These are phyloP conservation scores for Rhynchosporium secalis DNA, from an alignment of 2,329 filamentous ascomycete genomes.

Conservation along the genomic window DNA sequence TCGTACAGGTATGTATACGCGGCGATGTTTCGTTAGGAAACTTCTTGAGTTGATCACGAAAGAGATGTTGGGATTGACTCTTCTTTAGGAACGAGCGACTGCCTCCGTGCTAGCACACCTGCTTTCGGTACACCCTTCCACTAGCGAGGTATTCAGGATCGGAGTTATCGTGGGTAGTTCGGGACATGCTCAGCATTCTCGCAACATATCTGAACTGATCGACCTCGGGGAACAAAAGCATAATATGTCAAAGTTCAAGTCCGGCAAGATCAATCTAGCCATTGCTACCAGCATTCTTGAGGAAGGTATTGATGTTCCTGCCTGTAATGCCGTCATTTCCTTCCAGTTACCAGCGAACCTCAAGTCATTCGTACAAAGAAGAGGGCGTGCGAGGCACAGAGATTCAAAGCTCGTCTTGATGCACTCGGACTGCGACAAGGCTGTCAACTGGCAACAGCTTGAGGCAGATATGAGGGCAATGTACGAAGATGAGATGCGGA, in stretches of 20 bases:
- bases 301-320: slow-evolving; percentile 67
- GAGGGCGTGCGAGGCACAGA: slow-evolving; percentile 63
- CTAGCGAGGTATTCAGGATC: slow-evolving; percentile 49
- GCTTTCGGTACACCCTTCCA: slow-evolving; percentile 50
- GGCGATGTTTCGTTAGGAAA: neutral
- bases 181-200: slow-evolving; percentile 40
- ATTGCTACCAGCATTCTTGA: slow-evolving; percentile 59
- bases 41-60: neutral
- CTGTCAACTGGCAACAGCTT: slow-evolving; percentile 61
- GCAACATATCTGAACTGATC: slow-evolving; percentile 45
- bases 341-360: slow-evolving; percentile 62
- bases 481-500: slow-evolving; percentile 41
- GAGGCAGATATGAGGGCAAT: slow-evolving; percentile 67
- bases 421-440: slow-evolving; percentile 41
- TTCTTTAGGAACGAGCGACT: slow-evolving; percentile 56
- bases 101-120: slow-evolving; percentile 58
- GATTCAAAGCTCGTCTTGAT: slow-evolving; percentile 53
- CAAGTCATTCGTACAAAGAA: slow-evolving; percentile 64
- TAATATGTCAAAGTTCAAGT: slow-evolving; percentile 53
- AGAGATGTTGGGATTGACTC: neutral
- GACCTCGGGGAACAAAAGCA: slow-evolving; percentile 41
- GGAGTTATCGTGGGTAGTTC: slow-evolving; percentile 59
- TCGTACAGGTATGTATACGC: slow-evolving; percentile 58
- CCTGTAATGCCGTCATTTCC: slow-evolving; percentile 64
- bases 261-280: slow-evolving; percentile 55